Conservation (phyloP, 345 rosid species). For the Rhodamnia rubescens region DNA sequence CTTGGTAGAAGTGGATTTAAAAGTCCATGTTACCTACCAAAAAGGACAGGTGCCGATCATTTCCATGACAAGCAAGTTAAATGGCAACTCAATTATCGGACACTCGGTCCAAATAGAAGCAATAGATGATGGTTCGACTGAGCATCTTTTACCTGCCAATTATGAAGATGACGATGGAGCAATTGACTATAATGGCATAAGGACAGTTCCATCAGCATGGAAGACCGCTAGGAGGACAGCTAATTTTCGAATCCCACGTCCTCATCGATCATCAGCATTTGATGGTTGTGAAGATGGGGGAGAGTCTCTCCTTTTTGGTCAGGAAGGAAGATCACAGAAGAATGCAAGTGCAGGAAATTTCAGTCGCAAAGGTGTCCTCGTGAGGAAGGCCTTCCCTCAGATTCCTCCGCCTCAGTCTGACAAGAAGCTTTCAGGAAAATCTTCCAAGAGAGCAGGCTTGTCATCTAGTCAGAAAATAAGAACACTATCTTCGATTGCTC, state of each 20-base stretch:
- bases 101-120: constrained; percentile 77
- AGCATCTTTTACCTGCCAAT: constrained; percentile 25
- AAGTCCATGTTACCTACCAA: constrained; percentile 75
- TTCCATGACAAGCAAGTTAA: constrained; percentile 68
- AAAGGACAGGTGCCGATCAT: constrained; percentile 76
- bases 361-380: constrained; percentile 24
- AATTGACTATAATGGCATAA: constrained; percentile 34
- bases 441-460: constrained; percentile 42
- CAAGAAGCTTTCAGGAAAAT: constrained; percentile 37
- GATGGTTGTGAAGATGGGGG: constrained; percentile 28
- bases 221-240: constrained; percentile 82
- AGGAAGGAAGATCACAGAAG: constrained; percentile 34
- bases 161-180: constrained; percentile 35
- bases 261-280: constrained; percentile 30
- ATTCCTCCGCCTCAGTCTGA: constrained; percentile 28
- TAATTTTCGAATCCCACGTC: constrained; percentile 69
- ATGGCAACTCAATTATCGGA: constrained; percentile 87
- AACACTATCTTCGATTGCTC: constrained; percentile 67
- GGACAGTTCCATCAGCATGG: constrained; percentile 65
- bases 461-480: constrained; percentile 72
- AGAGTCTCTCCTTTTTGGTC: constrained; percentile 19
- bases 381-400: constrained; percentile 29
- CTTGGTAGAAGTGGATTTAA: constrained; percentile 74
- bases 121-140: constrained; percentile 62
- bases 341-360: constrained; percentile 22